Percentiles rank a stretch among this genome's conserved stretches.
Conservation (phyloP, 1,284 basidiomycete species). For the Apiotrichum domesticum region DNA sequence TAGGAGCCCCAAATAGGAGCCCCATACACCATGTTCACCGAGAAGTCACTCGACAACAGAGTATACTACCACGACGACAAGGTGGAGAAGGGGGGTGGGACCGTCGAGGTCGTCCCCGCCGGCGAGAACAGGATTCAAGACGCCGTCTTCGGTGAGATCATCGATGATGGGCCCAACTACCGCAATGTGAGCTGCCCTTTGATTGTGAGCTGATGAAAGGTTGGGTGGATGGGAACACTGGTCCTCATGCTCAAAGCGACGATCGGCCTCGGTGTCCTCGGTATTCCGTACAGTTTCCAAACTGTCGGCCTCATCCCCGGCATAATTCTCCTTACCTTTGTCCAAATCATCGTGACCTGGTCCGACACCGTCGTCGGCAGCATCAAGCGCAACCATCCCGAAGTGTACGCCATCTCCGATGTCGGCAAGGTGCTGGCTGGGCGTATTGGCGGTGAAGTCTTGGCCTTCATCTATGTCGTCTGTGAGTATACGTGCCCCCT, state of each 20-base stretch:
- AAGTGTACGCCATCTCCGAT: constrained; percentile 23
- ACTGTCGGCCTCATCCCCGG: constrained; percentile 33
- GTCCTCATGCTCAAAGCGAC: constrained; percentile 36
- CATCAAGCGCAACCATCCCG: constrained; percentile 21
- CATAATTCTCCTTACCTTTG: constrained; percentile 21
- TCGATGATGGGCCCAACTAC: constrained; percentile 33
- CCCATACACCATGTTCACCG: too few species aligned
- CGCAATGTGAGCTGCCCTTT: constrained; percentile 23
- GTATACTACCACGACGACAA: too few species aligned
- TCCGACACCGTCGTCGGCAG: constrained; percentile 12
- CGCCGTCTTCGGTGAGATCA: constrained; percentile 30
- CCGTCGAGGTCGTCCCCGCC: too few species aligned
- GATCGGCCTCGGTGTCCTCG: constrained; percentile 38
- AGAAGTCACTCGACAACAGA: too few species aligned
- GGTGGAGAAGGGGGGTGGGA: too few species aligned
- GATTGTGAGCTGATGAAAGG: not conserved
- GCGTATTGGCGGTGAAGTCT: constrained; percentile 18
- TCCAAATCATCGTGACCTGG: constrained; percentile 29
- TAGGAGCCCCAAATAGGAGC: too few species aligned
- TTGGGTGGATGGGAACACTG: constrained; percentile 20
- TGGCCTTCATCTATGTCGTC: constrained; percentile 1
- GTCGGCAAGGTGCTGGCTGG: constrained; percentile 23
- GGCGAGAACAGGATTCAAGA: not conserved
- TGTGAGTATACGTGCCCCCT: too few species aligned
- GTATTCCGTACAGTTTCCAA: constrained; percentile 25